Evolutionary conservation across 2,329 filamentous ascomycete genomes (phyloP).

Genomic region (Fusarium chaquense): DNA sequence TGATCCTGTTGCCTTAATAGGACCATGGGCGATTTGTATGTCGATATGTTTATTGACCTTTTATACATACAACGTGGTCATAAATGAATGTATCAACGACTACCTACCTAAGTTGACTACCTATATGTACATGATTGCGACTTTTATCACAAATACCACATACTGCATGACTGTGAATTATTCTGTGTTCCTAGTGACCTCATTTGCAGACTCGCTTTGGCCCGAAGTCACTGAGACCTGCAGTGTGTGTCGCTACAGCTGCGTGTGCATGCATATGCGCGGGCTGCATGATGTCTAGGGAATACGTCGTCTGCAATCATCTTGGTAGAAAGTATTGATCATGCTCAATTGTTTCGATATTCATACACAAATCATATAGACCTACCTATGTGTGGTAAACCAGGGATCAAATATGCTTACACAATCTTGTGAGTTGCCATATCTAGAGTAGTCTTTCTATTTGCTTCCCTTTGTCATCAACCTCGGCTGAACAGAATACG

Average conservation of each 20-base stretch:
- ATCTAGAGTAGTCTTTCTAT: background rate
- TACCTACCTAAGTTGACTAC: background rate
- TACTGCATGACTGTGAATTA: background rate
- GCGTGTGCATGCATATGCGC: slow-evolving; percentile 23
- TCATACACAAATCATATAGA: background rate
- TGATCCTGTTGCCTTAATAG: too few species aligned
- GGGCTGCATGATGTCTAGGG: slow-evolving; percentile 10
- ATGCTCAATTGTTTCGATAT: background rate
- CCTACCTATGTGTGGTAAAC: background rate
- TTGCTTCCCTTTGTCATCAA: slow-evolving; percentile 8
- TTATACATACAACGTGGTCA: background rate
- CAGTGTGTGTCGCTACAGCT: slow-evolving; percentile 17
- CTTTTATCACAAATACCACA: background rate
- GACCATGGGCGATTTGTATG: background rate
- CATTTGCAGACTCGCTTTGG: background rate
- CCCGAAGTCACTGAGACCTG: slow-evolving; percentile 1
- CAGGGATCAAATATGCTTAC: background rate
- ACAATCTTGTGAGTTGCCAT: background rate
- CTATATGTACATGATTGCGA: background rate
- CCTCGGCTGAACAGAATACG: background rate
- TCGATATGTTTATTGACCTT: background rate
- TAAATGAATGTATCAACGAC: background rate
- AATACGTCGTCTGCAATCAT: slow-evolving; percentile 17
- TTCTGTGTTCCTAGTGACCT: background rate
- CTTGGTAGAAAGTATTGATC: slow-evolving; percentile 12